phyloP scores from a whole-genome alignment of 352 stramenopile species.

The Pythium plurisporium region DNA sequence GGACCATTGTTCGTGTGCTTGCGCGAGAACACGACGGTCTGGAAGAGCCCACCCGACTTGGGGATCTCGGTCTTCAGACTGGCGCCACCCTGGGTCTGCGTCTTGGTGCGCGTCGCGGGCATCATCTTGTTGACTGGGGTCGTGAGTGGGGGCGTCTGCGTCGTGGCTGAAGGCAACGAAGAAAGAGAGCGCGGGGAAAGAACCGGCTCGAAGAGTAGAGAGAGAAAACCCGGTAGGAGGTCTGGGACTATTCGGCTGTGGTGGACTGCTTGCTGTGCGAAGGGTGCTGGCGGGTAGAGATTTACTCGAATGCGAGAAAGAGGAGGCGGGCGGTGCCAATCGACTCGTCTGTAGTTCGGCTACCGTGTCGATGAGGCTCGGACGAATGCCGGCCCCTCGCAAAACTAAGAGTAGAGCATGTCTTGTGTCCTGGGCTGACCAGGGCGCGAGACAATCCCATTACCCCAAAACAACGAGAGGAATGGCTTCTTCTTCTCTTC shows the following conservation, averaged over 20 bases:
- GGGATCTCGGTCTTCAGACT: slow-evolving; percentile 22
- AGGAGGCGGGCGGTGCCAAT: neutral
- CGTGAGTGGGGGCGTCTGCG: slow-evolving; percentile 13
- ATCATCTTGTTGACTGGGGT: slow-evolving; percentile 19
- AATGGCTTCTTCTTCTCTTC: neutral
- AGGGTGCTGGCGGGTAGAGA: slow-evolving; percentile 13
- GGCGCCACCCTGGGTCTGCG: slow-evolving; percentile 22
- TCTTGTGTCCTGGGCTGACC: slow-evolving; percentile 13
- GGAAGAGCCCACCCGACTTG: slow-evolving; percentile 40
- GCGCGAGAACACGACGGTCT: slow-evolving; percentile 63
- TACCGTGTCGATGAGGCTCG: too few relatives aligned
- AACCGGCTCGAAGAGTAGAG: slow-evolving; percentile 4
- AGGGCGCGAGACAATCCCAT: slow-evolving; percentile 13
- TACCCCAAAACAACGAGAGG: neutral
- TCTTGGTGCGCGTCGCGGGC: slow-evolving; percentile 24
- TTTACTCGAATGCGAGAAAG: slow-evolving; percentile 17
- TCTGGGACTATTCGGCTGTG: neutral
- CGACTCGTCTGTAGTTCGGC: too few relatives aligned
- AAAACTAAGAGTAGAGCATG: neutral
- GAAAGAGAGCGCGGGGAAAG: slow-evolving; percentile 7
- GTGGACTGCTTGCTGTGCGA: neutral
- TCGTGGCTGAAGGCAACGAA: slow-evolving; percentile 4
- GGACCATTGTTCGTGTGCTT: slow-evolving; percentile 50
- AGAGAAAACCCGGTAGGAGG: neutral
- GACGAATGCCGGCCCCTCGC: too few relatives aligned